These are phyloP conservation scores for Nyssa sinensis DNA, from an alignment of 148 eudicot species.

Conservation along the genomic window DNA sequence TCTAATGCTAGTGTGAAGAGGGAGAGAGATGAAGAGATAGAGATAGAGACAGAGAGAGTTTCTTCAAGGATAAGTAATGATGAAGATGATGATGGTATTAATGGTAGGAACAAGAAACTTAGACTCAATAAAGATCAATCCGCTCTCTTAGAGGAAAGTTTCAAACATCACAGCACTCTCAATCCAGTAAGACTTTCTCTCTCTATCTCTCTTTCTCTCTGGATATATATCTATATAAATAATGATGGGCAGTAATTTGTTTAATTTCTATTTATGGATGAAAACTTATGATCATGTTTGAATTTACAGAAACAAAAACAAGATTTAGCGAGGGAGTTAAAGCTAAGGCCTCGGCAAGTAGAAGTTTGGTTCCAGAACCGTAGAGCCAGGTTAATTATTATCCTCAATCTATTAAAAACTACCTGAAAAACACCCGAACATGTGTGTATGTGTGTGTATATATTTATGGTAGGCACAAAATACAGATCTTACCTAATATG, in stretches of 20 bases:
- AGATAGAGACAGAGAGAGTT: constrained; percentile 30
- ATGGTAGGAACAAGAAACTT: constrained; percentile 60
- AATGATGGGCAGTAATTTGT: too few species aligned
- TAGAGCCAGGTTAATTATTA: constrained; percentile 54
- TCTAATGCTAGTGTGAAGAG: constrained; percentile 42
- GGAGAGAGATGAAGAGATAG: constrained; percentile 46
- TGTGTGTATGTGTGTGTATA: neutral
- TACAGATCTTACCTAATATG: too few species aligned
- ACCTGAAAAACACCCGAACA: too few species aligned
- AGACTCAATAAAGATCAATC: constrained; percentile 67
- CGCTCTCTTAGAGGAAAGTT: constrained; percentile 64
- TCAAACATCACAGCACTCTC: constrained; percentile 65
- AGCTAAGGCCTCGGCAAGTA: constrained; percentile 81
- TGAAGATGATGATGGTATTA: constrained; percentile 50
- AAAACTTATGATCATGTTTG: neutral
- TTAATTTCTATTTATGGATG: neutral
- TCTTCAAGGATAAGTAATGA: constrained; percentile 30
- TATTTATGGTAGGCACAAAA: too few species aligned
- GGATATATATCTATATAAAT: too few species aligned
- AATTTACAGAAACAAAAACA: constrained; percentile 71
- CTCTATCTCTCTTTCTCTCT: neutral
- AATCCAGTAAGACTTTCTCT: constrained; percentile 48
- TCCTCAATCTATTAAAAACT: too few species aligned
- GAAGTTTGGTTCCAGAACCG: constrained; percentile 96
- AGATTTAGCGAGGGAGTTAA: constrained; percentile 60